Base-by-base conservation (phyloP, 441 rosid species). In the Pelargonium cotyledonis region DNA sequence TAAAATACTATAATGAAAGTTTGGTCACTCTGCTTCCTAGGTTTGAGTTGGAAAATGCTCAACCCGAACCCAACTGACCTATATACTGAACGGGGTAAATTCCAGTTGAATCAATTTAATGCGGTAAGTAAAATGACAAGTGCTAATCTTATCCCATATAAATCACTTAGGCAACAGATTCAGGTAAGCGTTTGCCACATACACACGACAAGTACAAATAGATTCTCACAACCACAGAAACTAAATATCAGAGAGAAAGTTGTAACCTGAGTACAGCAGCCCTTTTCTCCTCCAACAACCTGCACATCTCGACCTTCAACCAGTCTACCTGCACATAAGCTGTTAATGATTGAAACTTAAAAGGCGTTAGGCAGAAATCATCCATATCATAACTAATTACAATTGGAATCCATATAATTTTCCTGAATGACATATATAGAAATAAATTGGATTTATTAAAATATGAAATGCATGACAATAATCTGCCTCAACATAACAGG, bases 241-340 rank as follows among this genome's bases (percentile, higher is more conserved):
- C 67, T 55, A 76, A 68, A 68, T 44, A 70, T 43, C 26, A 23
- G 16, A 55, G 21, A 70, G 70, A 75, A 23, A 55, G 67, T 58
- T 75, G 76, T 69, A 76, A 89, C 95, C 91, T 83, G 70, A 89
- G 79, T 23, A 85, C 58, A 15, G 88, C 83, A 67, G 85, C 83
- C 81, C 87, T 83, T 77, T 83, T 86, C 77, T 89, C 89, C 82
- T 85, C 90, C 75, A 89, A 78, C 49, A 87, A 55, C 72, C 85
- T 84, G 74, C 86, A 86, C 69, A 87, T 79, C 79, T 85, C 90
- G 73, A 85, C 89, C 84, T 87, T 89, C 81, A 86, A 66, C 95
- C 89, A 81, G 63, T 76, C 83, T 63, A 81, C 90, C 95, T 89
- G 85, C 84, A 78, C 76, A 79, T 44, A 70, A 83, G 78, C 87